Evolutionary conservation across 2,329 filamentous ascomycete species (phyloP).

Genomic region (Arachnomyces sp.): DNA sequence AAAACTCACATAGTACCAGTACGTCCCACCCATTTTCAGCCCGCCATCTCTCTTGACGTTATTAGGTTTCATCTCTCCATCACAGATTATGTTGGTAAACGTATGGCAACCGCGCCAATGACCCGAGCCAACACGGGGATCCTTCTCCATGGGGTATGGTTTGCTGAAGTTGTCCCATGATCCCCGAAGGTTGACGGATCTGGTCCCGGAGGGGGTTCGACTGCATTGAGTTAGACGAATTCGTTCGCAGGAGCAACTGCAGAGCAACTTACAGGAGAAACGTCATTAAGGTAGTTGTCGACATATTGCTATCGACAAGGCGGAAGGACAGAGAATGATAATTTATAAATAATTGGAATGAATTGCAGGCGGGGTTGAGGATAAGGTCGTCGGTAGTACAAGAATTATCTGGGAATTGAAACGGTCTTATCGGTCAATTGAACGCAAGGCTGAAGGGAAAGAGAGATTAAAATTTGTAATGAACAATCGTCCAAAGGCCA

Average conservation of each 20-base stretch:
- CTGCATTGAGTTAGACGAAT: conserved; percentile 11
- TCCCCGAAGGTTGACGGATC: conserved; percentile 70
- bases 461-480: too few relatives aligned
- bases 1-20: conserved; percentile 83
- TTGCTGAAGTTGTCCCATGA: conserved; percentile 92
- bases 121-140: conserved; percentile 62
- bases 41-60: conserved; percentile 60
- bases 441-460: not conserved
- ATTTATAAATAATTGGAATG: not conserved
- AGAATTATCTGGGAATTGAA: not conserved
- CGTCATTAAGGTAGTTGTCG: conserved; percentile 22
- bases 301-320: conserved; percentile 12
- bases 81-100: conserved; percentile 77
- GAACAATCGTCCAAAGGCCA: too few relatives aligned
- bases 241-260: not conserved
- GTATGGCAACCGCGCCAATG: conserved; percentile 83
- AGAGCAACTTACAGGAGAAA: conserved; percentile 21
- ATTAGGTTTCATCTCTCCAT: conserved; percentile 53
- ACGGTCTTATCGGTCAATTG: not conserved
- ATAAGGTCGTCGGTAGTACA: not conserved
- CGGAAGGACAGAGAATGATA: not conserved
- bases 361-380: not conserved
- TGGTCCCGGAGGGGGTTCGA: conserved; percentile 30
- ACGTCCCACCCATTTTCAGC: conserved; percentile 83
- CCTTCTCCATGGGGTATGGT: conserved; percentile 71